These are phyloP conservation scores for Saccharum officinarum DNA, from an alignment of 176 grass and related monocot genomes.

Conservation along the genomic window DNA sequence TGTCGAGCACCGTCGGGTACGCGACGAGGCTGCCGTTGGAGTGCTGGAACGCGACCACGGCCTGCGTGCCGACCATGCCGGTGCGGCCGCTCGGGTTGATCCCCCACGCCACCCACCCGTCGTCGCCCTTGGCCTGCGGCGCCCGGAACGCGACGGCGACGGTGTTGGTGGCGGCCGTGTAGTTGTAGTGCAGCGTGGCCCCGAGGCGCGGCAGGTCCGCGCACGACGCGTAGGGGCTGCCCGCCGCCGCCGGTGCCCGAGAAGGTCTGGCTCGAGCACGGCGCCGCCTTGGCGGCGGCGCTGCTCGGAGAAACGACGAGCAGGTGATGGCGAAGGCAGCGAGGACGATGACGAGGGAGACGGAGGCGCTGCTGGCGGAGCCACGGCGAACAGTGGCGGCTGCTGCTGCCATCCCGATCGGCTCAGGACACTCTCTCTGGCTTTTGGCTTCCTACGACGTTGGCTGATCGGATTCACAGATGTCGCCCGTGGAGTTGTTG, in stretches of 20 bases:
- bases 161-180: slow-evolving; percentile 29
- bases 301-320: neutral
- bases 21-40: slow-evolving; percentile 70
- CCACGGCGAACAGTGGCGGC: neutral
- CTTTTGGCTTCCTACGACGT: neutral
- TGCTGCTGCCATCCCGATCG: slow-evolving; percentile 25
- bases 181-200: slow-evolving; percentile 84
- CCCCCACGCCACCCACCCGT: slow-evolving; percentile 85
- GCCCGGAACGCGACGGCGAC: slow-evolving; percentile 74
- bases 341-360: slow-evolving; percentile 19
- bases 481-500: neutral
- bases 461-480: neutral
- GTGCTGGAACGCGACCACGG: slow-evolving; percentile 62
- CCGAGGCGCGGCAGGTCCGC: slow-evolving; percentile 60
- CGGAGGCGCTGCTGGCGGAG: neutral
- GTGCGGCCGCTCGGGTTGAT: slow-evolving; percentile 62
- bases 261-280: slow-evolving; percentile 73
- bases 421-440: neutral
- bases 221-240: slow-evolving; percentile 56
- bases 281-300: neutral
- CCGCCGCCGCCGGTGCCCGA: slow-evolving; percentile 36
- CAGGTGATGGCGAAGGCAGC: neutral
- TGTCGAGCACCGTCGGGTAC: slow-evolving; percentile 71
- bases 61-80: slow-evolving; percentile 78
- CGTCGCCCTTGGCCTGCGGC: slow-evolving; percentile 32